Percentiles rank a stretch among this genome's conserved stretches.
Conservation (phyloP, 345 rosid genomes). For the Murraya koenigii region DNA sequence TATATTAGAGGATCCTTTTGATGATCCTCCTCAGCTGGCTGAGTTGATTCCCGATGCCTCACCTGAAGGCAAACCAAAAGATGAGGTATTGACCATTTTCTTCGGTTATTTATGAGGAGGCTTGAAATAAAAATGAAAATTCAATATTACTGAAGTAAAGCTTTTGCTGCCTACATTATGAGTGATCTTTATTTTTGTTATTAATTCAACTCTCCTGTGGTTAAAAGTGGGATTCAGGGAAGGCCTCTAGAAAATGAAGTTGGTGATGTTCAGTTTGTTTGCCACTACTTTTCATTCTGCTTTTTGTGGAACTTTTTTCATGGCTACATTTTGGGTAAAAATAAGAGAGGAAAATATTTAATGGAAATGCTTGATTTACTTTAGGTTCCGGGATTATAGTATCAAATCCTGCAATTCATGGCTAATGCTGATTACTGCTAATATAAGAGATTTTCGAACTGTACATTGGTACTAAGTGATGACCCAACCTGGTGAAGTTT, state of each 20-base stretch:
- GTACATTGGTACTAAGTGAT: neutral
- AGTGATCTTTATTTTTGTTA: neutral
- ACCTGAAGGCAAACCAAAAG: slow-evolving; percentile 91
- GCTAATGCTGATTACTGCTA: neutral
- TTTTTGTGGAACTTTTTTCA: neutral
- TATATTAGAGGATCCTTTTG: slow-evolving; percentile 87
- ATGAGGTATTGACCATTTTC: slow-evolving; percentile 52
- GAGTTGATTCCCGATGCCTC: slow-evolving; percentile 85
- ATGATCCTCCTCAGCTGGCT: slow-evolving; percentile 72
- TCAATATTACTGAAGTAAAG: neutral
- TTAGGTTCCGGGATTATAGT: neutral
- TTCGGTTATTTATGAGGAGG: neutral
- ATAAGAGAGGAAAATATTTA: neutral
- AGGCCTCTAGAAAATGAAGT: neutral
- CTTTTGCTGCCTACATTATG: neutral
- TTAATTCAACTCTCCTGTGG: neutral
- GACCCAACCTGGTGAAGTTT: neutral
- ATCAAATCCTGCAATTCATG: neutral
- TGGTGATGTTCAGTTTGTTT: neutral
- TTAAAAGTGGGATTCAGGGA: neutral
- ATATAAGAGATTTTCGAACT: neutral
- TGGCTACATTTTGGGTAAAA: neutral
- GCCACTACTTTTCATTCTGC: neutral
- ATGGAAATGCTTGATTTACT: neutral
- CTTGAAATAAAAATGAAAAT: neutral